Percentiles rank a stretch among this genome's conserved stretches.
phyloP scores from a whole-genome alignment of 345 rosid genomes.

The Tarenaya hassleriana region DNA sequence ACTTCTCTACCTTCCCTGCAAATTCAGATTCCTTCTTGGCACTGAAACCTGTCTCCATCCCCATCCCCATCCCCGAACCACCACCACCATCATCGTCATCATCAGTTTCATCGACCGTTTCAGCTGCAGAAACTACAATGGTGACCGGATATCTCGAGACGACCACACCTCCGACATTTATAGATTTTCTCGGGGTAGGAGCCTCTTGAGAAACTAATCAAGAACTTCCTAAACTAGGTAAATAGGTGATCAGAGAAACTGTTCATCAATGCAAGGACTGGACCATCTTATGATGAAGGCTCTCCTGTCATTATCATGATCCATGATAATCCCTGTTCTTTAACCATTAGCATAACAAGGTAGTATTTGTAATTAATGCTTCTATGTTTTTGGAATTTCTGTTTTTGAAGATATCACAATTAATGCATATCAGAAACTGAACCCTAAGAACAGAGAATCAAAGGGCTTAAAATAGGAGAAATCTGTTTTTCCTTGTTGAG shows the following conservation, averaged over 20 bases:
- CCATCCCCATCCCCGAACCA: slow-evolving; percentile 34
- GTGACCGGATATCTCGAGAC: slow-evolving; percentile 20
- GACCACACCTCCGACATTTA: slow-evolving; percentile 32
- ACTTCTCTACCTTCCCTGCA: slow-evolving; percentile 29
- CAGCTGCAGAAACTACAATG: slow-evolving; percentile 29
- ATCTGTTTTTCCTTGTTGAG: too few relatives aligned
- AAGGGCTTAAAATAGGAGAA: too few relatives aligned
- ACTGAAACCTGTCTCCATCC: slow-evolving; percentile 40
- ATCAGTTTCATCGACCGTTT: slow-evolving; percentile 17
- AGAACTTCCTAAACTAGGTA: slow-evolving; percentile 13
- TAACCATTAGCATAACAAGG: slow-evolving; percentile 15
- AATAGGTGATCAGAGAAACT: too few relatives aligned
- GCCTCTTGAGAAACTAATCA: slow-evolving; percentile 4
- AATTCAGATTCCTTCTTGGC: slow-evolving; percentile 34
- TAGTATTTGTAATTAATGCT: slow-evolving; percentile 8
- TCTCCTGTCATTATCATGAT: background rate
- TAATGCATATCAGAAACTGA: too few relatives aligned
- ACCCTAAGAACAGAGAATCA: too few relatives aligned
- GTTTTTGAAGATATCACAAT: too few relatives aligned
- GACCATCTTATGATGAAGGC: background rate
- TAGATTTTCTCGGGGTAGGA: slow-evolving; percentile 67
- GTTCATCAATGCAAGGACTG: too few relatives aligned
- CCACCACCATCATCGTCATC: slow-evolving; percentile 31
- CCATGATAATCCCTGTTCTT: too few relatives aligned
- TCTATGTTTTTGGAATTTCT: too few relatives aligned